Evolutionary conservation across 192 early-diverging fungal species (phyloP), one percentile per base, ranked within the genome.

Genomic region (Coemansia sp.): DNA sequence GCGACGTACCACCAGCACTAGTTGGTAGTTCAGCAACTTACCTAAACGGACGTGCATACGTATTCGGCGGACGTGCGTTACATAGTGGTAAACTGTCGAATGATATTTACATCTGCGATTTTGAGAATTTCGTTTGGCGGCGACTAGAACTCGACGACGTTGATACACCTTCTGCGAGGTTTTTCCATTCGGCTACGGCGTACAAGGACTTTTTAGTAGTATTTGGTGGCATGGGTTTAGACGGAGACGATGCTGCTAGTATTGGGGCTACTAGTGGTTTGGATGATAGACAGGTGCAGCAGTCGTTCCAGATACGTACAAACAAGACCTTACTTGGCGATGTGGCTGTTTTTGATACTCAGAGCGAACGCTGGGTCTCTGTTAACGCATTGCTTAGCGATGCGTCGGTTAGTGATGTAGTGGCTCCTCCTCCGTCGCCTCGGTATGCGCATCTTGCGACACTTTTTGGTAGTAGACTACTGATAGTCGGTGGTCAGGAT

Each of bases 211-310:
- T 82, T 60, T 74, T 93, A 18, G 75, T 92, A 7, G 84, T 90
- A 32, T 93, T 92, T 83, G 92, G 92, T 39, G 92, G 92, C 7
- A 93, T 93, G 92, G 90, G 92, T 5, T 85, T 84, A 32, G 77
- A 78, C 30, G 41, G 65, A 4, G 76, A 80, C 61, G 50, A 39
- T 22, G 65, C 79, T 0, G 59, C 53, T 15, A 65, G 63, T 24
- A 61, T 70, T 38, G 43, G 29, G 30, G 43, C 16, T 16, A 59
- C 32, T 64, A 50, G 63, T 55, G 34, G 64, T 24, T n/a, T 59
- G 64, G 35, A 65, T 68, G 29, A 69, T 69, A 41, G 75, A 78
- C 43, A 76, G 75, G 69, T 4, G 58, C 80, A 82, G 58, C 80
- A 82, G 62, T 82, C 80, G 38, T 88, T 70, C 72, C 89, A 60